Evolutionary conservation across 2,329 filamentous ascomycete genomes (phyloP).

Genomic region (Coniochaeta hoffmannii): DNA sequence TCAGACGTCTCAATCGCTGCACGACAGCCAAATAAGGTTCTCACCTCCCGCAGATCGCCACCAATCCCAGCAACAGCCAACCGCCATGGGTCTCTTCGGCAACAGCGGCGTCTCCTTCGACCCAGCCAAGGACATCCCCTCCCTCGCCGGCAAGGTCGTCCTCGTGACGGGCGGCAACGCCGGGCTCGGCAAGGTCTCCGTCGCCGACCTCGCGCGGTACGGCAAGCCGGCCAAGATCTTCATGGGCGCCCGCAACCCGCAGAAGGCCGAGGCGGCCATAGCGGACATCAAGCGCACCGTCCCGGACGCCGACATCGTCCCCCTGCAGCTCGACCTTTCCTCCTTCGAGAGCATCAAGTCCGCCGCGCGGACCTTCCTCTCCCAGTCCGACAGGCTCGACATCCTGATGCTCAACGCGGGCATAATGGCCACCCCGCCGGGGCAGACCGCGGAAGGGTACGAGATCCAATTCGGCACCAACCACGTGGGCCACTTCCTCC

Average conservation of each 20-base stretch:
- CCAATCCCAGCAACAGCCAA: neutral
- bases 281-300: slow-evolving; percentile 23
- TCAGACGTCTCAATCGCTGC: neutral
- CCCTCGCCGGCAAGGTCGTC: slow-evolving; percentile 31
- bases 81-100: neutral
- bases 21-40: neutral
- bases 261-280: slow-evolving; percentile 26
- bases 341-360: slow-evolving; percentile 33
- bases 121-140: slow-evolving; percentile 27
- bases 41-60: neutral
- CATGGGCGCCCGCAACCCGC: slow-evolving; percentile 27
- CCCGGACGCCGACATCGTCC: slow-evolving; percentile 12
- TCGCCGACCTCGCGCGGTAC: slow-evolving; percentile 34
- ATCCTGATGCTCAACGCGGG: slow-evolving; percentile 39
- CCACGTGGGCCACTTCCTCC: slow-evolving; percentile 36
- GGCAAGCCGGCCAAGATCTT: slow-evolving; percentile 18
- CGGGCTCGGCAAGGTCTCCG: slow-evolving; percentile 39
- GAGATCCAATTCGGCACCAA: slow-evolving; percentile 41
- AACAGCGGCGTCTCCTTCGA: slow-evolving; percentile 16
- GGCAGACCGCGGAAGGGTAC: slow-evolving; percentile 33
- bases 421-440: slow-evolving; percentile 28
- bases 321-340: slow-evolving; percentile 36
- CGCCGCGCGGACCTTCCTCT: slow-evolving; percentile 29
- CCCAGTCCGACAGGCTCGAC: slow-evolving; percentile 27
- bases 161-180: slow-evolving; percentile 41